Base-by-base conservation (phyloP, 1,284 basidiomycete genomes). In the Pterulicium gracile region DNA sequence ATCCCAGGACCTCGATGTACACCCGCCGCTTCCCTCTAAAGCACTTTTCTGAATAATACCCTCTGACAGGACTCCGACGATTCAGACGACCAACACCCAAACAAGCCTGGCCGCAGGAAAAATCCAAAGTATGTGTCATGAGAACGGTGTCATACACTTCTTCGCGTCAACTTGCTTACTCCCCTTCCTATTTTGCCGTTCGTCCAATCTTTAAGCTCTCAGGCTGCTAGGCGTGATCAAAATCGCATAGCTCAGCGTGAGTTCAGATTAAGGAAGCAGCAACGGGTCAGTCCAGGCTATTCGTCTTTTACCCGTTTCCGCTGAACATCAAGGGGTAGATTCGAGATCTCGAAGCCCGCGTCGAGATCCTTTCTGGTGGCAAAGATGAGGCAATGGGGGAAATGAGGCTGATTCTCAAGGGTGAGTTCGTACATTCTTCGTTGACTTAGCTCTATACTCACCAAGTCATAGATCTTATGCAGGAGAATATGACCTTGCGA, bases 171-270 rank as follows among this genome's bases (percentile, higher is more conserved):
- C 55, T 47, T 34, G 42, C 53, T 61, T 55, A 58, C 60, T 56
- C 50, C 58, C 58, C 56, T 63, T 63, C 65, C 63, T 49, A 47
- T 47, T 58, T 46, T 47, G 50, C 44, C 48, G 45, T 51, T 44
- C 49, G 42, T 40, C 50, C 10, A 43, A 15, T 39, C 5, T 17
- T 50, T 18, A 54, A 87, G 87, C 66, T 89, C 87, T 23, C 86
- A 89, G 64, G 86, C 87, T 34, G 86, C 87, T 14, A 67, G 86
- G 55, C 76, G 86, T 54, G 87, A 90, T 65, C 91, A 95, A 64
- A 95, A 95, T 60, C 76, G 92, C 48, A 90, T 94, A 49, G 91
- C 91, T 1, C 92, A 95, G 62, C 78, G 91, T 43, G 91, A 95
- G 63, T 95, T 95, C 57, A 78, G 91, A 36, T 70, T 92, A 46